A percentile compares a stretch with the other conserved stretches of the same genome.
Evolutionary conservation across 371 early-diverging fungal genomes (phyloP).

Genomic region (Nematocida sp.): DNA sequence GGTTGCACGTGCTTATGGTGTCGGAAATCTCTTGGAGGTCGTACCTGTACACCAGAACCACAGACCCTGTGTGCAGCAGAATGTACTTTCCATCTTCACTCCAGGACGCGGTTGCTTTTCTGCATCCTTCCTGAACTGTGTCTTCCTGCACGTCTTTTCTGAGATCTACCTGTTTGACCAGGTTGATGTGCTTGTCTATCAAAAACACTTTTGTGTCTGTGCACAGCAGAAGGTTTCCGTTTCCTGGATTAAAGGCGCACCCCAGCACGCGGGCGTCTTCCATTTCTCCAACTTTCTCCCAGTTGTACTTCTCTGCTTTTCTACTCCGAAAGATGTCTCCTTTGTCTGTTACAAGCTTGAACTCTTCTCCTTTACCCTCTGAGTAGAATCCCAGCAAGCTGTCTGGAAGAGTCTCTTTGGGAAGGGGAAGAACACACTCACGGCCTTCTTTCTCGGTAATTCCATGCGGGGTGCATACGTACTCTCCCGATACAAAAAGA

Average conservation of each 20-base stretch:
- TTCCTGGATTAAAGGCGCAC: constrained; percentile 1
- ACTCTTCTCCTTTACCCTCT: not conserved
- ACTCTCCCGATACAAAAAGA: no score
- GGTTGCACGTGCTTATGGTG: constrained; percentile 21
- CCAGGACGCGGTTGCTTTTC: not conserved
- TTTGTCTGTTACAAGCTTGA: not conserved
- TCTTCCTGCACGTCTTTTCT: not conserved
- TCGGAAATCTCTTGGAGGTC: constrained; percentile 22
- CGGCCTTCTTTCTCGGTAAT: no score
- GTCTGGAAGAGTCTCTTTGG: no score
- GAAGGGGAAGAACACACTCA: no score
- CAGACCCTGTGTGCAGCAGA: not conserved
- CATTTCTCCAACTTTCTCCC: constrained; percentile 37
- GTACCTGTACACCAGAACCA: constrained; percentile 23
- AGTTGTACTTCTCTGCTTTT: not conserved
- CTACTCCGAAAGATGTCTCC: constrained; percentile 10
- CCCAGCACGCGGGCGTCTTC: not conserved
- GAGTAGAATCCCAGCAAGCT: constrained; percentile 18
- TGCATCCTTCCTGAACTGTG: not conserved
- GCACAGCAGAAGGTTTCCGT: constrained; percentile 22
- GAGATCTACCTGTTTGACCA: constrained; percentile 2
- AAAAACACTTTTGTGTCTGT: constrained; percentile 16
- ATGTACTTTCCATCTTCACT: constrained; percentile 42
- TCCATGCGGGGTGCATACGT: no score
- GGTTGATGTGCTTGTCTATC: constrained; percentile 21